Evolutionary conservation across 2,329 filamentous ascomycete genomes (phyloP).

Genomic region (Raffaelea ambrosiae): DNA sequence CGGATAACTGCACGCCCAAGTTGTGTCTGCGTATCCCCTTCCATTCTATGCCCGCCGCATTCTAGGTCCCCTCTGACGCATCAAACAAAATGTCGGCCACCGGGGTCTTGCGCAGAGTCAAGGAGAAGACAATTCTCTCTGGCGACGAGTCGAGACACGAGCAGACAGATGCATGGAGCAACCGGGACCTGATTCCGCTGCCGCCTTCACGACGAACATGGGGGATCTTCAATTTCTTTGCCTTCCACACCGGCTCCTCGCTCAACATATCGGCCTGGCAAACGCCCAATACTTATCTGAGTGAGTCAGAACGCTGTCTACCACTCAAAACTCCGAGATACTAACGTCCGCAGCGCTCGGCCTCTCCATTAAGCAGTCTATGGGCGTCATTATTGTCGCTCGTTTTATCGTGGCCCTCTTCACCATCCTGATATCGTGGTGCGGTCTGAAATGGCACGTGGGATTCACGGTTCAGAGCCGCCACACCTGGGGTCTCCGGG

Average conservation of each 20-base stretch:
- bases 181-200: constrained; percentile 13
- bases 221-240: constrained; percentile 12
- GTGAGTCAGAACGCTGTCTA: neutral
- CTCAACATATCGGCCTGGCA: constrained; percentile 12
- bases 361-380: constrained; percentile 36
- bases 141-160: constrained; percentile 7
- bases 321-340: neutral
- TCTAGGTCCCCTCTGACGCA: too few relatives aligned
- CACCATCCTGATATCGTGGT: constrained; percentile 35
- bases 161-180: constrained; percentile 11
- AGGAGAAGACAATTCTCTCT: neutral
- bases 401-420: constrained; percentile 32
- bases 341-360: constrained; percentile 16
- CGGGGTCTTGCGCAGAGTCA: too few relatives aligned
- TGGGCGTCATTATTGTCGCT: constrained; percentile 36
- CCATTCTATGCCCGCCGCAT: too few relatives aligned
- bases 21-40: too few relatives aligned
- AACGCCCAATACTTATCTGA: constrained; percentile 8
- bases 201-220: constrained; percentile 12
- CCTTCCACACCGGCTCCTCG: constrained; percentile 8
- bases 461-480: constrained; percentile 41
- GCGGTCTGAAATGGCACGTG: constrained; percentile 39
- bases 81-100: too few relatives aligned
- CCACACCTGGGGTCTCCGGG: constrained; percentile 39
- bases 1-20: too few relatives aligned